Evolutionary conservation across 2,329 filamentous ascomycete species (phyloP), one percentile per base, ranked within the genome.

Genomic region (Neurospora sp.): DNA sequence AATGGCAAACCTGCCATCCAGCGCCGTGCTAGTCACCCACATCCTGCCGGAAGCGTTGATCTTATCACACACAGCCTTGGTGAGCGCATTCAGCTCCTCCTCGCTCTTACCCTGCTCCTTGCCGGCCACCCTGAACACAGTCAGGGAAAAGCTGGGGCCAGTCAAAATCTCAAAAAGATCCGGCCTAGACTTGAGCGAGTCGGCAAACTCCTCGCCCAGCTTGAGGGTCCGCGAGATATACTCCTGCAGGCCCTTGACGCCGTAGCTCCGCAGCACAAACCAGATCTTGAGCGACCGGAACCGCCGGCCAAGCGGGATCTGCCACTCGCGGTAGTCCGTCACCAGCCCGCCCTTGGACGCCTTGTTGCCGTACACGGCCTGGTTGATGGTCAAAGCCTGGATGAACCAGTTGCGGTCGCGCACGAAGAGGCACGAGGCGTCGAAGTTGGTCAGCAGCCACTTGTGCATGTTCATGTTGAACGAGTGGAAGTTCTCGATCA

Each of bases 391-490:
- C 58, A 97, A 86, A 0, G 93, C 91, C 72, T 90, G 86, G 62
- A 91, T 93, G n/a, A 98, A 86, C 80, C 93, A 89, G 69, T 84
- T 82, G 17, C 94, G 87, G 76, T 90, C 86, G 73, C 90, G 89
- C 67, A 97, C 89, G 81, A 89, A 98, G 66, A 97, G 85, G 74
- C 91, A 91, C 69, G 91, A 93, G 76, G 84, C 87, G 79, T 98
- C 95, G 76, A 97, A 97, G 80, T 97, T 97, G 70, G 93, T 93
- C 19, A 97, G 88, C 67, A 97, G 85, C 95, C 95, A 97, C 83
- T 98, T 98, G 85, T 97, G 94, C 87, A 97, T 91, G 83, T 97
- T 98, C 83, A 95, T 89, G 81, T 97, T 90, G 85, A 97, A 97
- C 73, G 90, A 93, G 82, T 97, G 92, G 78, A 97, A 93, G 28